These are phyloP conservation scores for Zasmidium citrigriseum DNA, from an alignment of 2,329 filamentous ascomycete species.

Conservation along the genomic window DNA sequence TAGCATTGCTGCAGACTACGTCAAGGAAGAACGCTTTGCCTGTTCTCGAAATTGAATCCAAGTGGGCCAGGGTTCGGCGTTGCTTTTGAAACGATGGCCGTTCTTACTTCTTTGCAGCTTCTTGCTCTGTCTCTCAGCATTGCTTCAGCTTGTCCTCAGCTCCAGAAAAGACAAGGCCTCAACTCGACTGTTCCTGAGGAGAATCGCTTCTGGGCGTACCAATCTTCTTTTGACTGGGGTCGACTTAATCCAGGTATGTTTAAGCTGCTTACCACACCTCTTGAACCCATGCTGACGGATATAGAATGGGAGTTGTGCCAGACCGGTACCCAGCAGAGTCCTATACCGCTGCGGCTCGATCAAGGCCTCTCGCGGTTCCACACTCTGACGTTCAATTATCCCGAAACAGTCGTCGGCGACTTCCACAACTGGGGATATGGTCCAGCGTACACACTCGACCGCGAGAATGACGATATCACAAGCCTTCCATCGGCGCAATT, in stretches of 20 bases:
- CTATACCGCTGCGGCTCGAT: conserved; percentile 46
- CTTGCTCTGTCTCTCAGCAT: neutral
- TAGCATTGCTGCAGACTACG: neutral
- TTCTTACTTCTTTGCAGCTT: neutral
- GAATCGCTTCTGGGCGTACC: conserved; percentile 23
- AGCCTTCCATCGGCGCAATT: conserved; percentile 45
- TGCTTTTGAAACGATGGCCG: neutral
- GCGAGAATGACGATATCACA: conserved; percentile 38
- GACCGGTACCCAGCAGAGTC: conserved; percentile 53
- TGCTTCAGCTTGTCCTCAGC: conserved; percentile 1
- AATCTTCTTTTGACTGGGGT: conserved; percentile 24
- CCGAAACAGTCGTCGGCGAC: conserved; percentile 38
- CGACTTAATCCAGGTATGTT: conserved; percentile 17
- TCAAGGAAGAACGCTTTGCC: neutral
- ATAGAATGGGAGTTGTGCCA: conserved; percentile 49
- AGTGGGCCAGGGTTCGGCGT: too few species aligned
- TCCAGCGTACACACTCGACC: conserved; percentile 45
- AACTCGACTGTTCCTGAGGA: conserved; percentile 10
- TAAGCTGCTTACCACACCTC: too few species aligned
- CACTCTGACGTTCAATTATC: conserved; percentile 46
- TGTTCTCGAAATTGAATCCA: too few species aligned
- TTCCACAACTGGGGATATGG: conserved; percentile 55
- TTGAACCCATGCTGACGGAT: conserved; percentile 18
- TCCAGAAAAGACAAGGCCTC: conserved; percentile 15
- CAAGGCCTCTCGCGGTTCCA: conserved; percentile 45